Evolutionary conservation across 208 protist genomes (phyloP).

Genomic region (Crithidia mellificae): DNA sequence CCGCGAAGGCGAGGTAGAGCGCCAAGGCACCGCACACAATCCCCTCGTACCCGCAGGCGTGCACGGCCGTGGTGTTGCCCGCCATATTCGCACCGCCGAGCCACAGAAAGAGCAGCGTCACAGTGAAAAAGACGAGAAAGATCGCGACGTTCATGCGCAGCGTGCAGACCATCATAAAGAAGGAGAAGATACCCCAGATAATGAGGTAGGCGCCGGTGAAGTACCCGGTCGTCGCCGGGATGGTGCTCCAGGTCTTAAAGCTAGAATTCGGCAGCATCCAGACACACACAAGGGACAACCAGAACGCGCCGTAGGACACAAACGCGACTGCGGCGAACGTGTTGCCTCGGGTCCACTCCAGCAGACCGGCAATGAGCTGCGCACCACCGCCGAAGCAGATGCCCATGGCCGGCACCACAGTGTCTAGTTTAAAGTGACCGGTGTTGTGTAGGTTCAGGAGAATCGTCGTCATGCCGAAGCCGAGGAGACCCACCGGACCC

Average conservation of each 20-base stretch:
- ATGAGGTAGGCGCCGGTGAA: slow-evolving; percentile 11
- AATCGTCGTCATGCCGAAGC: slow-evolving; percentile 58
- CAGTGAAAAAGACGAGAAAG: no score
- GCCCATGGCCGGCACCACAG: slow-evolving; percentile 33
- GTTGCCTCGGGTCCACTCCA: slow-evolving; percentile 45
- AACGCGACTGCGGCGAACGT: slow-evolving; percentile 43
- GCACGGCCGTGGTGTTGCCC: no score
- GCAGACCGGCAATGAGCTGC: slow-evolving; percentile 50
- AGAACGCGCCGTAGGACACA: slow-evolving; percentile 45
- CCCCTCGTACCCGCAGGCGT: no score
- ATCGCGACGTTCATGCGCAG: no score
- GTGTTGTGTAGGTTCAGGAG: slow-evolving; percentile 48
- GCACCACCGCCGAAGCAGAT: slow-evolving; percentile 48
- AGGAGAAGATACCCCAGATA: slow-evolving; percentile 17
- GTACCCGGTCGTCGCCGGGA: slow-evolving; percentile 9
- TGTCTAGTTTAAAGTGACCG: slow-evolving; percentile 33
- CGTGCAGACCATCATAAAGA: slow-evolving; percentile 23
- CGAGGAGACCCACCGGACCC: slow-evolving; percentile 40
- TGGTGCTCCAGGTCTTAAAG: not conserved
- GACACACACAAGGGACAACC: slow-evolving; percentile 32
- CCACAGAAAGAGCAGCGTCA: no score
- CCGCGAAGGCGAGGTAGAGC: no score
- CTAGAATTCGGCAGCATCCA: slow-evolving; percentile 37
- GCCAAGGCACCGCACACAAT: no score
- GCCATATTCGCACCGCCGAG: no score